phyloP scores from a whole-genome alignment of 164 flowering plant species.

The Santalum album region DNA sequence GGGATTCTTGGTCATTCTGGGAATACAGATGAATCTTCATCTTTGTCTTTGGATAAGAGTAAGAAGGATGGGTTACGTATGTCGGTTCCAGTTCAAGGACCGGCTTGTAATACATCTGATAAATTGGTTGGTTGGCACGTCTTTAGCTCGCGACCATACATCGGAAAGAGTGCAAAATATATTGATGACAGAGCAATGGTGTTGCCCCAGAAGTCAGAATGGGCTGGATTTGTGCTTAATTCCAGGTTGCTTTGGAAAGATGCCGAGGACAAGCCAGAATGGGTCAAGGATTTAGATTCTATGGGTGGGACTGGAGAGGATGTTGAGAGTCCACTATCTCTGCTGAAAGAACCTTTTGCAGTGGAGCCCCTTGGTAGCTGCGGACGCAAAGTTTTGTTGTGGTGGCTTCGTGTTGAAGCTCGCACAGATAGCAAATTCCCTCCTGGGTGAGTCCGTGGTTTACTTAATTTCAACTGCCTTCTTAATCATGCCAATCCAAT shows the following conservation, averaged over 20 bases:
- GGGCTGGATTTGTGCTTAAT: slow-evolving; percentile 92
- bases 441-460: slow-evolving; percentile 62
- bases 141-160: slow-evolving; percentile 52
- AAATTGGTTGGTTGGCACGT: slow-evolving; percentile 83
- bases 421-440: slow-evolving; percentile 94
- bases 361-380: slow-evolving; percentile 94
- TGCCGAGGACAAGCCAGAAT: slow-evolving; percentile 57
- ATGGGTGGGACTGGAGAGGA: no score
- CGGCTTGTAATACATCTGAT: slow-evolving; percentile 84
- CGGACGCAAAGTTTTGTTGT: slow-evolving; percentile 82
- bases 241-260: slow-evolving; percentile 88
- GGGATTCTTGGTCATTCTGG: slow-evolving; percentile 78
- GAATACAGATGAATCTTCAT: slow-evolving; percentile 19
- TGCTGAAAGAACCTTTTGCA: slow-evolving; percentile 60
- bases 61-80: slow-evolving; percentile 30
- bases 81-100: slow-evolving; percentile 79
- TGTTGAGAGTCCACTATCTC: slow-evolving; percentile 71
- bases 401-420: slow-evolving; percentile 99
- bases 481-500: not conserved
- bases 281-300: slow-evolving; percentile 62
- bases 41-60: slow-evolving; percentile 10
- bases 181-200: slow-evolving; percentile 73
- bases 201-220: slow-evolving; percentile 77
- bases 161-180: slow-evolving; percentile 44
- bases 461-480: not conserved